Base-by-base conservation (phyloP, 345 rosid species). In the Schrenkiella parvula region DNA sequence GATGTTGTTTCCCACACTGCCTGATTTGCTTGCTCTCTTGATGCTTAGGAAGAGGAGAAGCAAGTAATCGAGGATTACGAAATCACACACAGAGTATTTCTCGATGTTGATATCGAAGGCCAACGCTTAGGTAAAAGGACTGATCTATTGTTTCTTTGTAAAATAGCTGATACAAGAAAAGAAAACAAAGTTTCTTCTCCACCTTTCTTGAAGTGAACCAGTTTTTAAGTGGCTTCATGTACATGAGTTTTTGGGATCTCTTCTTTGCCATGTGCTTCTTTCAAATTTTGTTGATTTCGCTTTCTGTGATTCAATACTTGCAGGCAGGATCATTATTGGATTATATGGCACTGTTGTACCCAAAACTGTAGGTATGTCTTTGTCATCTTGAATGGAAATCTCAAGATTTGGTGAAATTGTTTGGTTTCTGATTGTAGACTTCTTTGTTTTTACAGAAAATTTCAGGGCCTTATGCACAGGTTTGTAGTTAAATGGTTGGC, bases 401-500 rank as follows among this genome's bases (percentile, higher is more conserved):
- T n/a, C 64, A 18, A 14, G 64, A 51, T 44, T 23, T 4, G 3
- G 38, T 22, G 42, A 15, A 38, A 26, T 52, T 15, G 17, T 14
- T 28, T 35, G 35, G 28, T 37, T 76, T 26, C 46, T 76, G 2
- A 76, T 15, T 39, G 44, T 48, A 2, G 10, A 21, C 3, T 13
- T 70, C n/a, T 58, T 50, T 64, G 44, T 17, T 15, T 35, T 71
- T 82, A 80, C 97, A 95, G 99, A 86, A 83, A 95, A 95, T 82
- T 95, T 95, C 84, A 86, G 98, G 84, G 89, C 97, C 29, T 79
- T 91, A 82, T 95, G 97, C 86, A 91, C 96, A 83, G 97, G 97
- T 93, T 84, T 72, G 34, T 84, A 55, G 43, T 38, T 62, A 17
- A 41, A 31, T 48, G 32, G 48, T 47, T 62, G 0, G 6, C n/a